phyloP scores from a whole-genome alignment of 2,329 filamentous ascomycete species.

The Leptosphaerulina australis region DNA sequence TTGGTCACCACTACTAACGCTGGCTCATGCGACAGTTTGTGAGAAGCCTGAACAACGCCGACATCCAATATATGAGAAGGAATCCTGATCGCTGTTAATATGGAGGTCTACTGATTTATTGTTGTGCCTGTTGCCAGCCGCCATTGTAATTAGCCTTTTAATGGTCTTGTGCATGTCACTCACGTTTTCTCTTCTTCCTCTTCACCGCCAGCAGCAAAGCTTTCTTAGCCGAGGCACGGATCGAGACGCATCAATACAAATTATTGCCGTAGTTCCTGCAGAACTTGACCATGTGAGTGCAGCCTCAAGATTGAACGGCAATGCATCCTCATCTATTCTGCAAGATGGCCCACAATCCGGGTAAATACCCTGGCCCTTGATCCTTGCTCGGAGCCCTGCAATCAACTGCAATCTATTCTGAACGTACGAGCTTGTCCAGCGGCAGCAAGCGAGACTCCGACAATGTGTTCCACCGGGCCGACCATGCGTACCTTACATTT shows the following conservation, averaged over 20 bases:
- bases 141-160: background rate
- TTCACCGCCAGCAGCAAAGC: background rate
- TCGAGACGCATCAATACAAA: background rate
- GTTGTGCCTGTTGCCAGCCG: too few relatives aligned
- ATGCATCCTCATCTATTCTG: background rate
- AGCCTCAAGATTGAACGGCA: background rate
- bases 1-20: background rate
- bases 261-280: background rate
- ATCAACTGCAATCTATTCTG: constrained; percentile 7
- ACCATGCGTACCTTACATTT: constrained; percentile 16
- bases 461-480: constrained; percentile 13
- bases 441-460: constrained; percentile 2
- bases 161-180: background rate
- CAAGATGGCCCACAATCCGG: constrained; percentile 7
- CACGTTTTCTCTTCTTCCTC: background rate
- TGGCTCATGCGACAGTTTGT: background rate
- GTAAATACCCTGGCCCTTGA: constrained; percentile 11
- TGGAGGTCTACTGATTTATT: background rate
- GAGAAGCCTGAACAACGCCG: background rate
- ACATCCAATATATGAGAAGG: background rate
- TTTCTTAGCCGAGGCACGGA: background rate
- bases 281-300: background rate
- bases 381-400: constrained; percentile 11
- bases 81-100: background rate
- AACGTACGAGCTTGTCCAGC: background rate